These are phyloP conservation scores for Buddleja alternifolia DNA, from an alignment of 257 asterid genomes.

Conservation along the genomic window DNA sequence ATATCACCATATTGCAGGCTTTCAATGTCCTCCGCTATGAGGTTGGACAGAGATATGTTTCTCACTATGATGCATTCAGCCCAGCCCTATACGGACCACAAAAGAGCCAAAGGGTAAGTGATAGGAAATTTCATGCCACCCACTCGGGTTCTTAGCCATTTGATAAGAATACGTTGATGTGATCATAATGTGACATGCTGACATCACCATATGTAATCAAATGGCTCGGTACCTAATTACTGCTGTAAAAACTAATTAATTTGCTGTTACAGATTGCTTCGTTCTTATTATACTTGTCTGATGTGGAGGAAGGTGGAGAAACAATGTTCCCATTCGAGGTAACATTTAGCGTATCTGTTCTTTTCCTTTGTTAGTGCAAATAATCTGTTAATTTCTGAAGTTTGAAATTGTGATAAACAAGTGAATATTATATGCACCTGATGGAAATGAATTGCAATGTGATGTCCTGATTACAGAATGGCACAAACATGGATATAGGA, in stretches of 20 bases:
- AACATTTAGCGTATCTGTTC: conserved; percentile 12
- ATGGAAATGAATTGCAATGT: conserved; percentile 5
- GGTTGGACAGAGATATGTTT: conserved; percentile 74
- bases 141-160: too few relatives aligned
- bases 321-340: conserved; percentile 97
- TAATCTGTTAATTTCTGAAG: neutral
- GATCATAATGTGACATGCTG: too few relatives aligned
- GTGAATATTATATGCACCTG: neutral
- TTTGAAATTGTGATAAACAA: neutral
- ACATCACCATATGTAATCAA: too few relatives aligned
- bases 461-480: conserved; percentile 52
- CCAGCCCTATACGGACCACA: conserved; percentile 80
- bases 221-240: neutral
- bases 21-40: conserved; percentile 83
- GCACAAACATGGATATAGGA: conserved; percentile 53
- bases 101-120: conserved; percentile 79
- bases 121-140: too few relatives aligned
- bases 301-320: conserved; percentile 95
- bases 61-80: conserved; percentile 83
- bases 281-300: conserved; percentile 78
- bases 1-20: conserved; percentile 69
- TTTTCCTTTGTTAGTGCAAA: neutral
- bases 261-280: conserved; percentile 65
- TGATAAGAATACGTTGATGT: too few relatives aligned
- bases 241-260: neutral